Evolutionary conservation across 768 basidiomycete genomes (phyloP), one percentile per base, ranked within the genome.

Genomic region (Leccinum broughii): DNA sequence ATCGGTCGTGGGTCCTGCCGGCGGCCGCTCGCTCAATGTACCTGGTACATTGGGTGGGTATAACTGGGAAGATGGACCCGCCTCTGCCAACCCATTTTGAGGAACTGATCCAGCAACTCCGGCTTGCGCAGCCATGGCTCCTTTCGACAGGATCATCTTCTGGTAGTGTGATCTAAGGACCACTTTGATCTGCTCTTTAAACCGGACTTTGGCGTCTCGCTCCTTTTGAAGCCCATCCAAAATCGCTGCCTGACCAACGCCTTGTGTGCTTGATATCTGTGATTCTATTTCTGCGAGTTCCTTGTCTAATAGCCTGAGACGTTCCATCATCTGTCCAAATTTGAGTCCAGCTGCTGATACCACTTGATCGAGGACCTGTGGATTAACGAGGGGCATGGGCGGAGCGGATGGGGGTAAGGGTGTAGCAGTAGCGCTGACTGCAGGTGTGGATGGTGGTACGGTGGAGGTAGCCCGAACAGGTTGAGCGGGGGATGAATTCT

Each of bases 311-410:
- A 1, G 22, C 26, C 55, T 65, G 9, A 72, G 54, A 22, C 59
- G 67, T 14, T 70, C 74, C 57, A 71, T 48, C 60, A 72, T 26
- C 22, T 70, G 70, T 50, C 59, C 55, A 48, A 71, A 63, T 50
- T 32, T 74, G 17, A 61, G 1, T 2, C 60, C 65, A 13, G 28
- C 48, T 32, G 58, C 32, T 10, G 34, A 14, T 52, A 64, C 60
- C 6, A 58, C 55, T 34, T 64, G 71, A 3, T 67, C 69, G n/a
- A 62, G 51, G n/a, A 66, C 5, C 4, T 62, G 64, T 9, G 60
- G 22, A 8, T 49, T 62, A 8, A 55, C 6, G 20, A 15, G 4
- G 1, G 62, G 44, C 1, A 51, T 35, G 11, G 67, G n/a, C 2
- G 65, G 51, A n/a, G 41, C 63, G 7, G 66, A 48, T 34, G 62